Conservation (phyloP, 768 basidiomycete species). For the Suillus fuscotomentosus region DNA sequence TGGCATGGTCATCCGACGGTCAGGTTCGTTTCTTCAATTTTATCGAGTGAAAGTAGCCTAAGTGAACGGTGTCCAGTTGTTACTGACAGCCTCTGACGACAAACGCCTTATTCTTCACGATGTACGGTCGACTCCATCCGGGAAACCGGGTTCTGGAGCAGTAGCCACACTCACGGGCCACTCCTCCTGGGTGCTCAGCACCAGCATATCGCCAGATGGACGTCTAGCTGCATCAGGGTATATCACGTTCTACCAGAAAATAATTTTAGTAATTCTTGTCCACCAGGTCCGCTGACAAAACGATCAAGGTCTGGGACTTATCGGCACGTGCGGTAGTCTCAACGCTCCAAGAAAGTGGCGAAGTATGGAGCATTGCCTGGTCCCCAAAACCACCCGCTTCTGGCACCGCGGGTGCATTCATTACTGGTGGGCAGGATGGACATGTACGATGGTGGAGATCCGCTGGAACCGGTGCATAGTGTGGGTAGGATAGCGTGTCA, state of each 20-base stretch:
- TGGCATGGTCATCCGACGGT: conserved; percentile 89
- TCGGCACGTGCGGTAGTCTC: conserved; percentile 70
- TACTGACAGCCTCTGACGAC: conserved; percentile 91
- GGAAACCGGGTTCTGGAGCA: conserved; percentile 64
- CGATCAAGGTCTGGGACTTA: conserved; percentile 86
- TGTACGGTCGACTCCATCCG: conserved; percentile 65
- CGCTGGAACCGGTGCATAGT: conserved; percentile 46
- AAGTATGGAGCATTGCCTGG: conserved; percentile 87
- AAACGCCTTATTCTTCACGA: conserved; percentile 90
- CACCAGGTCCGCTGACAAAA: conserved; percentile 77
- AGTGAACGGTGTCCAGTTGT: conserved; percentile 46
- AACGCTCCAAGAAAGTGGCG: conserved; percentile 73
- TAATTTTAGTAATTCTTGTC: neutral
- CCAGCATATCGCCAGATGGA: conserved; percentile 80
- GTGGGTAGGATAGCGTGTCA: neutral
- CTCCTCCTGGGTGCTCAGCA: conserved; percentile 86
- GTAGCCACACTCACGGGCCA: conserved; percentile 88
- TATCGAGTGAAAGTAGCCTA: neutral
- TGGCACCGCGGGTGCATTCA: conserved; percentile 59
- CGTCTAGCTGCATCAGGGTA: conserved; percentile 81
- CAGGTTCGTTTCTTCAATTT: conserved; percentile 51
- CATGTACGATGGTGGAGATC: conserved; percentile 75
- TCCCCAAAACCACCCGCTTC: conserved; percentile 56
- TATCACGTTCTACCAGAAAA: conserved; percentile 18
- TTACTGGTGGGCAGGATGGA: conserved; percentile 77